Conservation (phyloP, 169 alveolate species). For the Cryptosporidium sp. region DNA sequence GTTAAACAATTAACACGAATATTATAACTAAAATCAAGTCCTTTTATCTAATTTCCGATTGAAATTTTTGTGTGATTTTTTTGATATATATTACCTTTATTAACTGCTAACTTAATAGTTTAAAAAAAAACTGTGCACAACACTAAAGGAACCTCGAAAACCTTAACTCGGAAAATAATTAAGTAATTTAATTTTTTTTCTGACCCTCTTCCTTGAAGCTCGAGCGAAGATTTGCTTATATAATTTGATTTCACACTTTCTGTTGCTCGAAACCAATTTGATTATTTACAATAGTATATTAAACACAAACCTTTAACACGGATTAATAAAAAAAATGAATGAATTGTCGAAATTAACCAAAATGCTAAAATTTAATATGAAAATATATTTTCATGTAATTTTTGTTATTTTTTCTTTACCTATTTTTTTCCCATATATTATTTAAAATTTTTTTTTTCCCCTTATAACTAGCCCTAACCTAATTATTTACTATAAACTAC, state of each 20-base stretch:
- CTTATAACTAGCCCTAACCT: constrained; percentile 4
- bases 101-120: neutral
- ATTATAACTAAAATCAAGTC: neutral
- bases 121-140: neutral
- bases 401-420: neutral
- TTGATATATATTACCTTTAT: neutral
- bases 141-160: neutral
- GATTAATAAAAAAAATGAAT: neutral
- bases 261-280: constrained; percentile 6
- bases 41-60: neutral
- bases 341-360: neutral
- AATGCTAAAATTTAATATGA: neutral
- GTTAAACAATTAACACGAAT: neutral
- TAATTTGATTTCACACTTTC: constrained; percentile 2
- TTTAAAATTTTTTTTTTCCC: neutral
- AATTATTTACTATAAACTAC: neutral
- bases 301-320: neutral
- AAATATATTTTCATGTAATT: neutral
- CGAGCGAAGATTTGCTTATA: constrained; percentile 13
- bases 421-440: neutral
- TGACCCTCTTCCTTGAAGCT: constrained; percentile 5
- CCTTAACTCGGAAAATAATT: neutral
- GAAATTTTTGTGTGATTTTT: neutral
- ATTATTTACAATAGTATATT: neutral
- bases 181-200: neutral